phyloP scores from a whole-genome alignment of 2,329 filamentous ascomycete species.

The Pseudophaeomoniella oleicola region DNA sequence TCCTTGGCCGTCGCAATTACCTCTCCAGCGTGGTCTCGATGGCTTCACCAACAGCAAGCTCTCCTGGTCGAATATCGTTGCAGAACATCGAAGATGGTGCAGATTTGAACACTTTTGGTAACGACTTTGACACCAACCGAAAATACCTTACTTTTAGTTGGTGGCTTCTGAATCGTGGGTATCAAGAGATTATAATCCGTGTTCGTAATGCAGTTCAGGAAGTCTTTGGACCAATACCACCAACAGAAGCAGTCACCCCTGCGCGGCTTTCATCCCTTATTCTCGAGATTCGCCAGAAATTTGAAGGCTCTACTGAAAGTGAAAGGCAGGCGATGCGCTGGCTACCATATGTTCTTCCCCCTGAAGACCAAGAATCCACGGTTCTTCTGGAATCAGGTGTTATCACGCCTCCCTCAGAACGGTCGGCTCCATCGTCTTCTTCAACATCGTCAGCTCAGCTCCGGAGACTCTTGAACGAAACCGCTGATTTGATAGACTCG shows the following conservation, averaged over 20 bases:
- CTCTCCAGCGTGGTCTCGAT: slow-evolving; percentile 88
- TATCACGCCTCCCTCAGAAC: slow-evolving; percentile 21
- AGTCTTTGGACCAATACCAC: slow-evolving; percentile 78
- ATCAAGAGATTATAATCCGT: slow-evolving; percentile 64
- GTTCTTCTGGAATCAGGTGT: slow-evolving; percentile 81
- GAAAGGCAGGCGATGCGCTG: slow-evolving; percentile 54
- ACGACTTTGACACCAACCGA: slow-evolving; percentile 90
- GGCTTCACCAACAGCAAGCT: slow-evolving; percentile 48
- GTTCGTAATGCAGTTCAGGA: slow-evolving; percentile 79
- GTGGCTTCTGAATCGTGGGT: slow-evolving; percentile 91
- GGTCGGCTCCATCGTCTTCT: slow-evolving; percentile 21
- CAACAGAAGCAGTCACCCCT: slow-evolving; percentile 73
- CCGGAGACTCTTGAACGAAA: slow-evolving; percentile 82
- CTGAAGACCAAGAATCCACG: slow-evolving; percentile 60
- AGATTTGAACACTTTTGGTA: slow-evolving; percentile 43
- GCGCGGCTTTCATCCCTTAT: slow-evolving; percentile 67
- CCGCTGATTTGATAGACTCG: slow-evolving; percentile 87
- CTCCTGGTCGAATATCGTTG: slow-evolving; percentile 57
- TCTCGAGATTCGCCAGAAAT: slow-evolving; percentile 64
- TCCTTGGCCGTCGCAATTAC: slow-evolving; percentile 88
- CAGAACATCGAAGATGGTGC: slow-evolving; percentile 87
- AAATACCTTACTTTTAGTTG: slow-evolving; percentile 94
- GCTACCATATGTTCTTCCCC: slow-evolving; percentile 73
- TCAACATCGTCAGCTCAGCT: slow-evolving; percentile 35
- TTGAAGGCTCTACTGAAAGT: slow-evolving; percentile 60